Percentiles rank a stretch among this genome's conserved stretches.
Conservation (phyloP, 148 eudicot species). For the Euryodendron excelsum region DNA sequence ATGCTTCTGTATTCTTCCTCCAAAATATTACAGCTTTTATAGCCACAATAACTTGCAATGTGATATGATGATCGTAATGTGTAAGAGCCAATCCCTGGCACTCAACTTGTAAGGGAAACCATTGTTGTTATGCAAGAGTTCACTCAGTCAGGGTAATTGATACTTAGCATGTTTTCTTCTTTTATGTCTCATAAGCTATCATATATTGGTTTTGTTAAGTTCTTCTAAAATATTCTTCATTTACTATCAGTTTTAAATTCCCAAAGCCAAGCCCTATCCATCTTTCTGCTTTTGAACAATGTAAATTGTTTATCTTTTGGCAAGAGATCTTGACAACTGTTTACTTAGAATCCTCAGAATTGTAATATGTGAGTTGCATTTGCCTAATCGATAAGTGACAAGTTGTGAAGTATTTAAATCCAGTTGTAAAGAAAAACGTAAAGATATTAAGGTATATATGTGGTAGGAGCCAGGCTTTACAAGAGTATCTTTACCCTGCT, state of each 20-base stretch:
- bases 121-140: conserved; percentile 99
- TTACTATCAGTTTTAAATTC: too few relatives aligned
- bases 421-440: background rate
- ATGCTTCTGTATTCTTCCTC: background rate
- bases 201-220: too few relatives aligned
- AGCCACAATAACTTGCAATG: background rate
- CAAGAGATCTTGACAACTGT: background rate
- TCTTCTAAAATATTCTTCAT: too few relatives aligned
- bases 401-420: background rate
- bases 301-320: background rate
- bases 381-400: background rate
- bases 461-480: background rate
- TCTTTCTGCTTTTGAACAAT: too few relatives aligned
- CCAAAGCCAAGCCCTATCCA: too few relatives aligned
- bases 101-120: conserved; percentile 97
- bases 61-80: conserved; percentile 3
- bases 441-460: background rate
- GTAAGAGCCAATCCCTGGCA: conserved; percentile 92
- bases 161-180: too few relatives aligned
- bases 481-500: background rate
- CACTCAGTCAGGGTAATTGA: conserved; percentile 92
- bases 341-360: background rate
- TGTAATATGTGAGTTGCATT: background rate
- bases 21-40: background rate
- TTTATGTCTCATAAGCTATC: too few relatives aligned